A percentile compares a stretch with the other conserved stretches of the same genome.
Evolutionary conservation across 2,329 filamentous ascomycete genomes (phyloP).

Genomic region (Arthrinium puccinioides): DNA sequence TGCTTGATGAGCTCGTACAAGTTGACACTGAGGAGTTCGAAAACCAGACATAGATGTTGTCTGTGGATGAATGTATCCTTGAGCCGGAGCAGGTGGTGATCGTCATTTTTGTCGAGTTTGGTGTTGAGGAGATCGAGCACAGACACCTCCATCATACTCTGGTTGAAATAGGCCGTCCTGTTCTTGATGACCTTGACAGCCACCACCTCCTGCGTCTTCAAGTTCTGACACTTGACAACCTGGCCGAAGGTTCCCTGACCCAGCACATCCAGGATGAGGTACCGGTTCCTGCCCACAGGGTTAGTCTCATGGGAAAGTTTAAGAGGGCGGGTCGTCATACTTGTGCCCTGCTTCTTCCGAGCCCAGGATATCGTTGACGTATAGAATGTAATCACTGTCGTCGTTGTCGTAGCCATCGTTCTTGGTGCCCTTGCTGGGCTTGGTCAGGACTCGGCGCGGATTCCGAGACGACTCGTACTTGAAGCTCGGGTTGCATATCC

Average conservation of each 20-base stretch:
- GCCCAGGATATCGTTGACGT: constrained; percentile 96
- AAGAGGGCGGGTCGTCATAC: constrained; percentile 37
- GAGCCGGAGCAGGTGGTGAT: constrained; percentile 87
- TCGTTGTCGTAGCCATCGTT: constrained; percentile 99
- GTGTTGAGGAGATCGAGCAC: constrained; percentile 95
- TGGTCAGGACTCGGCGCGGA: constrained; percentile 88
- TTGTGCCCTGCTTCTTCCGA: constrained; percentile 98
- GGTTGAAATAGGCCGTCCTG: constrained; percentile 97
- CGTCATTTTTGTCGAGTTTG: constrained; percentile 98
- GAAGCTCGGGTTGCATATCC: constrained; percentile 96
- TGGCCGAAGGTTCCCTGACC: constrained; percentile 98
- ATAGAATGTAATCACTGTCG: constrained; percentile 98
- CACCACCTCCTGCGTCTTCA: constrained; percentile 97
- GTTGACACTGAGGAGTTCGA: constrained; percentile 94
- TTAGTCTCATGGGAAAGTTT: constrained; percentile 3
- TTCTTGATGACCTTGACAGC: constrained; percentile 99
- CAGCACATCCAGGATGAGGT: constrained; percentile 92
- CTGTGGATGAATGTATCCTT: constrained; percentile 98
- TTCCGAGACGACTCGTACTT: constrained; percentile 99
- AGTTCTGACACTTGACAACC: constrained; percentile 97
- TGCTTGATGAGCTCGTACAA: constrained; percentile 98
- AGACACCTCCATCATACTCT: constrained; percentile 99
- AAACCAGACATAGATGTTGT: constrained; percentile 93
- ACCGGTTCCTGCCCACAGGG: constrained; percentile 62
- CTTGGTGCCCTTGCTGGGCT: constrained; percentile 96